Evolutionary conservation across 345 rosid genomes (phyloP).

Genomic region (Cardiospermum halicacabum): DNA sequence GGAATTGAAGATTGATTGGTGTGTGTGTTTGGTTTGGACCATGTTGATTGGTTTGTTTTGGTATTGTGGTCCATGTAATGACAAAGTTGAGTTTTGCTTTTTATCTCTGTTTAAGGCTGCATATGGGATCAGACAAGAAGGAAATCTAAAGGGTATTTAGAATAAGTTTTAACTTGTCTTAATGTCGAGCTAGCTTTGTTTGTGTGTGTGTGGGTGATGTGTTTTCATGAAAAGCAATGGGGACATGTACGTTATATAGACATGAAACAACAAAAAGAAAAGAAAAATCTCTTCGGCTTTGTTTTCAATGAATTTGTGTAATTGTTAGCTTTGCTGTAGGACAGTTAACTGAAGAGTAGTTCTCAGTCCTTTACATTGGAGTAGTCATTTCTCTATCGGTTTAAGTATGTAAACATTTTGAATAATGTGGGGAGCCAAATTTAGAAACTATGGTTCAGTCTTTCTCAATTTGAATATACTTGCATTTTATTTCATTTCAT

Average conservation of each 20-base stretch:
- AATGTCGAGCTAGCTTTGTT: neutral
- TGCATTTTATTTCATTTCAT: too few relatives aligned
- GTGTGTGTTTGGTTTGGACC: constrained; percentile 4
- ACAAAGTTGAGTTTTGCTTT: constrained; percentile 15
- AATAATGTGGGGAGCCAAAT: too few relatives aligned
- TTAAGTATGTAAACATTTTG: neutral
- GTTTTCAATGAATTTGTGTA: neutral
- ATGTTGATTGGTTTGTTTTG: neutral
- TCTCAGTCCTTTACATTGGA: neutral
- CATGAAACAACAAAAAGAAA: constrained; percentile 21
- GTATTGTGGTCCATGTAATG: constrained; percentile 19
- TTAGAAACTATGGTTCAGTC: too few relatives aligned
- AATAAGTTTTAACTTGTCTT: constrained; percentile 10
- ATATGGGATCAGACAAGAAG: constrained; percentile 18
- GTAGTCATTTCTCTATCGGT: constrained; percentile 1
- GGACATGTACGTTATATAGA: constrained; percentile 12
- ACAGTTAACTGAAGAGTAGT: neutral
- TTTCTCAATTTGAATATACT: too few relatives aligned
- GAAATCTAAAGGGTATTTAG: constrained; percentile 22
- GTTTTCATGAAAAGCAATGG: constrained; percentile 27
- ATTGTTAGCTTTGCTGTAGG: neutral
- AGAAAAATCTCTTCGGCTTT: constrained; percentile 6
- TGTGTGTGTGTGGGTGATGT: too few relatives aligned
- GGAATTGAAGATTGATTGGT: constrained; percentile 22
- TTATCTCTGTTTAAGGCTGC: constrained; percentile 25